Base-by-base conservation (phyloP, 1,284 basidiomycete species). In the Cryptococcus jaspeensis region DNA sequence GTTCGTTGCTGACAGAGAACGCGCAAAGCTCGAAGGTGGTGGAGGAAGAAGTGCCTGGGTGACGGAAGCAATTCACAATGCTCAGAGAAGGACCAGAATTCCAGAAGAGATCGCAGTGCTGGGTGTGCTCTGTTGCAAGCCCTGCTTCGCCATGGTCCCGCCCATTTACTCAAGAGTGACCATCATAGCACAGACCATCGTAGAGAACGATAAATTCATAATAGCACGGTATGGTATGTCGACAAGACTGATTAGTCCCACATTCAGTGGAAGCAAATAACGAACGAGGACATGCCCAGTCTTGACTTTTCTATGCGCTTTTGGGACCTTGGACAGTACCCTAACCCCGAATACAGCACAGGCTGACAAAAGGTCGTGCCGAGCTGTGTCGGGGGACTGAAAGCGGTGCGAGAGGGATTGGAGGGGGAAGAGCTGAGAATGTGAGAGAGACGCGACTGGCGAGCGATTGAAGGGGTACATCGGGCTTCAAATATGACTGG, bases 211-310 rank as follows among this genome's bases (percentile, higher is more conserved):
- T 20, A 35, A 1, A 43, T 38, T 20, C 18, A 46, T 15, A 45
- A 38, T 9, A 52, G n/a, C 39, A 49, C 7, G 36, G 22, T 28
- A 43, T 48, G 15, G 55, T 43, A 55, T 71, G 59, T 71, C 62
- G 66, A 66, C 65, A 62, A 66, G 63, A 65, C 66, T 70, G 69
- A 70, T 70, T 70, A 68, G 69, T 69, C 69, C 62, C 66, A 55
- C 62, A 64, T 62, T 64, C 66, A 65, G 69, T 71, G 60, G 66
- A 66, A 41, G 60, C 45, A 39, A 40, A 54, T 32, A 64, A 61
- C 59, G 61, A 66, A 65, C 59, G 58, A 65, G 63, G 69, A 69
- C 69, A 71, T 71, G 69, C 69, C 69, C 69, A 71, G 67, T 67
- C 62, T 54, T 57, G 66, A 66, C 61, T 62, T 62, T 39, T 22